phyloP scores from a whole-genome alignment of 1,284 basidiomycete species.

The Golubevia sp. region DNA sequence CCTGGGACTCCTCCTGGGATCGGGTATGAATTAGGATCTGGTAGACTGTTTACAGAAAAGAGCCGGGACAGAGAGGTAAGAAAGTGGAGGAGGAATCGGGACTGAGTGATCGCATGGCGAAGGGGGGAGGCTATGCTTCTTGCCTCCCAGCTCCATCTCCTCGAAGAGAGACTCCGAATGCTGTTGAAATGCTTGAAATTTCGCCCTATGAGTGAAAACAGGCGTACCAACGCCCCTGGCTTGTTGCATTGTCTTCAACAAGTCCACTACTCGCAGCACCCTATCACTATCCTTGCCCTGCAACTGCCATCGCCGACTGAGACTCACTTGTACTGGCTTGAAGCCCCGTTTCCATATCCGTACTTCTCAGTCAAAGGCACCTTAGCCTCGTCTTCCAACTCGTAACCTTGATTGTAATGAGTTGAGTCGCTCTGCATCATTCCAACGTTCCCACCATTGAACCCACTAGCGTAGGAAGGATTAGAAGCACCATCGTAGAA shows the following conservation, averaged over 20 bases:
- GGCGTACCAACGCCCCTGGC: too few species aligned
- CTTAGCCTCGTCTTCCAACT: conserved; percentile 26
- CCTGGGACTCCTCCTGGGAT: not conserved
- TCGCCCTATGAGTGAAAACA: too few species aligned
- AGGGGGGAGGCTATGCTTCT: too few species aligned
- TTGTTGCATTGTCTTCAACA: not conserved
- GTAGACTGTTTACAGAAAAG: not conserved
- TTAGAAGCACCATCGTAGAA: not conserved
- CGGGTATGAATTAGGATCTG: not conserved
- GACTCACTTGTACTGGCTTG: conserved; percentile 16
- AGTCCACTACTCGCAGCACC: not conserved
- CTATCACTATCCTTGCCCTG: not conserved
- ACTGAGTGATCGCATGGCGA: too few species aligned
- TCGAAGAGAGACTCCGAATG: too few species aligned
- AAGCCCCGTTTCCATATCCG: conserved; percentile 8
- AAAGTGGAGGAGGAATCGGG: not conserved
- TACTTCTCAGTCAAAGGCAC: conserved; percentile 38
- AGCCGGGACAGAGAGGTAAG: not conserved
- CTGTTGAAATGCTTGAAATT: too few species aligned
- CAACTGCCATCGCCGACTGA: too few species aligned
- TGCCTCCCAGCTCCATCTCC: too few species aligned
- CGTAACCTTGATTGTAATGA: too few species aligned
- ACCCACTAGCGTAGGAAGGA: not conserved
- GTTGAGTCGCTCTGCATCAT: too few species aligned
- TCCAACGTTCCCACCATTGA: not conserved